Evolutionary conservation across 1,284 basidiomycete species (phyloP).

Genomic region (Cryptococcus wingfieldii): DNA sequence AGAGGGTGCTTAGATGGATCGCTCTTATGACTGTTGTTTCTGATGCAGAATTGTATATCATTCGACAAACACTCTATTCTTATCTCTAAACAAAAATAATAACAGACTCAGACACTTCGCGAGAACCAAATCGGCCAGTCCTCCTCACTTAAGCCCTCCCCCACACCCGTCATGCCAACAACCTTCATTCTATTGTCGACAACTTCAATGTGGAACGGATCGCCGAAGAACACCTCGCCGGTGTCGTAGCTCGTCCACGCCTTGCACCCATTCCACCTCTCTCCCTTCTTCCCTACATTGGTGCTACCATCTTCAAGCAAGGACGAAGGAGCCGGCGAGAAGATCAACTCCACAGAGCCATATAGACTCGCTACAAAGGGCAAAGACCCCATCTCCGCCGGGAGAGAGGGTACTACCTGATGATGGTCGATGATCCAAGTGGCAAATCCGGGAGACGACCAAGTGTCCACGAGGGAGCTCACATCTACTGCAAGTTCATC

Average conservation of each 20-base stretch:
- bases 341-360: neutral
- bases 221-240: neutral
- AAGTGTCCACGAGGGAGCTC: neutral
- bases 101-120: neutral
- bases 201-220: neutral
- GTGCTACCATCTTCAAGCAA: no score
- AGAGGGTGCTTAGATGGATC: constrained; percentile 12
- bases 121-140: constrained; percentile 47
- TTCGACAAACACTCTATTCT: no score
- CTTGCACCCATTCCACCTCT: neutral
- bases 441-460: neutral
- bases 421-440: neutral
- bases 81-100: neutral
- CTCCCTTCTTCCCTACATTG: neutral
- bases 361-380: constrained; percentile 2
- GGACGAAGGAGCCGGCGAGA: neutral
- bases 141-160: constrained; percentile 3
- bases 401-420: neutral
- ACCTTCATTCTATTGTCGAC: neutral
- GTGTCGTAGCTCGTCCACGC: neutral
- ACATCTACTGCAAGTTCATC: no score
- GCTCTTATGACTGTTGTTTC: neutral
- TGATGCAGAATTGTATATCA: no score
- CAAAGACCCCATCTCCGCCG: neutral
- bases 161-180: constrained; percentile 3